A percentile compares a stretch with the other conserved stretches of the same genome.
phyloP scores from a whole-genome alignment of 768 basidiomycete species.

The Tricholoma sp. region DNA sequence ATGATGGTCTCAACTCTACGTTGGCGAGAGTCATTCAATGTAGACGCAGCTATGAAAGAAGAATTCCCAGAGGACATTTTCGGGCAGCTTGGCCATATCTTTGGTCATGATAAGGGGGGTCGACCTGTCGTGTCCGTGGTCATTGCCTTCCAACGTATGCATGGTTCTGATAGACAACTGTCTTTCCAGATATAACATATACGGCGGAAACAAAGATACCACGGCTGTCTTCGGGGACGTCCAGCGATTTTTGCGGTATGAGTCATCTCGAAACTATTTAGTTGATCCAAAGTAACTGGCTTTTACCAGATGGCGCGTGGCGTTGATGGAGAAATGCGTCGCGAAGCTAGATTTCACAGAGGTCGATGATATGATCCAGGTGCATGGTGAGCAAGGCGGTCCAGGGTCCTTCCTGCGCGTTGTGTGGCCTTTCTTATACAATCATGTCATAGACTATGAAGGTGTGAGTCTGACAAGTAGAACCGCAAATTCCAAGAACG shows the following conservation, averaged over 20 bases:
- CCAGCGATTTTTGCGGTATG: conserved; percentile 67
- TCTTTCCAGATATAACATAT: conserved; percentile 64
- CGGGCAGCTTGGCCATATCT: conserved; percentile 56
- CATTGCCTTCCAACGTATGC: neutral
- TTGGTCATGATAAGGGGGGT: conserved; percentile 67
- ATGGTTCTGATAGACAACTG: neutral
- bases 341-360: conserved; percentile 62
- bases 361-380: conserved; percentile 68
- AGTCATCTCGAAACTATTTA: neutral
- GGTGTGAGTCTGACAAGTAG: conserved; percentile 64
- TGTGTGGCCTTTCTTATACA: neutral
- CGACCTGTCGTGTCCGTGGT: conserved; percentile 64
- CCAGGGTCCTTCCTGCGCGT: neutral
- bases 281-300: conserved; percentile 26
- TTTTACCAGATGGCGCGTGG: conserved; percentile 59
- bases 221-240: conserved; percentile 75
- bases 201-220: conserved; percentile 64
- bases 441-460: conserved; percentile 53
- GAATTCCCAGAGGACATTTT: conserved; percentile 60
- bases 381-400: conserved; percentile 57
- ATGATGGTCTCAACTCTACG: conserved; percentile 67
- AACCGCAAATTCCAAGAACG: conserved; percentile 71
- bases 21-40: conserved; percentile 65
- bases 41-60: conserved; percentile 56
- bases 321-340: conserved; percentile 69